These are phyloP conservation scores for Lactarius sp. DNA, from an alignment of 768 basidiomycete genomes.

Conservation along the genomic window DNA sequence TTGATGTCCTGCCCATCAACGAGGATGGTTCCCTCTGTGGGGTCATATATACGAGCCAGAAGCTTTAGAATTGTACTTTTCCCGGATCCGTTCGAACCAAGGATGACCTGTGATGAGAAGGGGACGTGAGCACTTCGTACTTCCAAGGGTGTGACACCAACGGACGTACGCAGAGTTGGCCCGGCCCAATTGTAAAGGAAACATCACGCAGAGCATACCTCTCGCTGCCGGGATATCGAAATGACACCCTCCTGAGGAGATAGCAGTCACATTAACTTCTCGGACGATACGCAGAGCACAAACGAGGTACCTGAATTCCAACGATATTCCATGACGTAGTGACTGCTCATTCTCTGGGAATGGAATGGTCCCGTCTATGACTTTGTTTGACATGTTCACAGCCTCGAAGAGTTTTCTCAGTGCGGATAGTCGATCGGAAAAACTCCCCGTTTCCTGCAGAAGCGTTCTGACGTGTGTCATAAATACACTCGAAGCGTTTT, in stretches of 20 bases:
- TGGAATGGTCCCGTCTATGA: slow-evolving; percentile 47
- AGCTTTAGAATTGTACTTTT: slow-evolving; percentile 80
- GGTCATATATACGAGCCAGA: slow-evolving; percentile 65
- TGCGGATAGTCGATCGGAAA: slow-evolving; percentile 48
- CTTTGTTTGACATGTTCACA: slow-evolving; percentile 50
- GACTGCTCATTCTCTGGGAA: slow-evolving; percentile 31
- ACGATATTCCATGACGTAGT: slow-evolving; percentile 34
- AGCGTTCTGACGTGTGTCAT: slow-evolving; percentile 44
- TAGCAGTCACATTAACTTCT: not conserved
- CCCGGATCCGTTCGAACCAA: slow-evolving; percentile 72
- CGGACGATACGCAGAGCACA: not conserved
- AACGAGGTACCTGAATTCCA: slow-evolving; percentile 53
- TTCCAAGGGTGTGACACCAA: not conserved
- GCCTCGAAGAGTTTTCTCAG: slow-evolving; percentile 65
- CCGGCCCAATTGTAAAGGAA: slow-evolving; percentile 64
- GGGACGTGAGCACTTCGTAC: not conserved
- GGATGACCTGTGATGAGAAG: slow-evolving; percentile 50
- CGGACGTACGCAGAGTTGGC: slow-evolving; percentile 65
- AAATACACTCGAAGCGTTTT: slow-evolving; percentile 49
- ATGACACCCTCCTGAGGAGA: slow-evolving; percentile 56
- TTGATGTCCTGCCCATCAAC: slow-evolving; percentile 62
- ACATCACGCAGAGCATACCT: slow-evolving; percentile 52
- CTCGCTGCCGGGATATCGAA: slow-evolving; percentile 55
- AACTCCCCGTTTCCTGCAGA: slow-evolving; percentile 48
- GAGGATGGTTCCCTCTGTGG: slow-evolving; percentile 60